These are phyloP conservation scores for Botryotinia narcissicola DNA, from an alignment of 2,329 filamentous ascomycete genomes.

Conservation along the genomic window DNA sequence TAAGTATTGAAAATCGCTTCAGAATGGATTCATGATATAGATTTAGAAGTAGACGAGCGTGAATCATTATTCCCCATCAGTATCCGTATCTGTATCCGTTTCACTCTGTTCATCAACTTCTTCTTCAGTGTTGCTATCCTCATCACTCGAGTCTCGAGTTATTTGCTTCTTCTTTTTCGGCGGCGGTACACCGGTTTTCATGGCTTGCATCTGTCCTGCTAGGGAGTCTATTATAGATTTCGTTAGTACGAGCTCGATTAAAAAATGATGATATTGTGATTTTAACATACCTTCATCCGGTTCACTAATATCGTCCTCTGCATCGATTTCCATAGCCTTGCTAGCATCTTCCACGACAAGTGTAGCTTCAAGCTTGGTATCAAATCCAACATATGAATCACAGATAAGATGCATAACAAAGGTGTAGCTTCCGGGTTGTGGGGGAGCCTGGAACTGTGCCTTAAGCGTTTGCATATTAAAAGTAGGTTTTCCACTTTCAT, in stretches of 20 bases:
- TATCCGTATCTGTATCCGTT: conserved; percentile 64
- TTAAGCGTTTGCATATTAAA: conserved; percentile 95
- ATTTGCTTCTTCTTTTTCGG: conserved; percentile 59
- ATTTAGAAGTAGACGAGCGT: background rate
- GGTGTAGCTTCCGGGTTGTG: conserved; percentile 86
- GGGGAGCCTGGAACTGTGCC: conserved; percentile 93
- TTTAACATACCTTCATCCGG: conserved; percentile 84
- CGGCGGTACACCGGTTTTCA: conserved; percentile 67
- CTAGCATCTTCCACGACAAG: conserved; percentile 84
- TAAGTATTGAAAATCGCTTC: background rate
- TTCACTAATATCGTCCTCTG: conserved; percentile 94
- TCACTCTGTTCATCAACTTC: conserved; percentile 60
- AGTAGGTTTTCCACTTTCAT: conserved; percentile 77
- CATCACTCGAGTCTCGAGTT: conserved; percentile 64
- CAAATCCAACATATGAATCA: conserved; percentile 93
- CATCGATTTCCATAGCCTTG: conserved; percentile 76
- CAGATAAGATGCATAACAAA: conserved; percentile 94
- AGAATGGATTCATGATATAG: background rate
- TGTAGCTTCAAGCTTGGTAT: conserved; percentile 86
- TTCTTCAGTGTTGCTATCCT: conserved; percentile 77
- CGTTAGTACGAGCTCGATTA: background rate
- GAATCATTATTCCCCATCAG: conserved; percentile 42
- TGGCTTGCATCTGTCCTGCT: conserved; percentile 84
- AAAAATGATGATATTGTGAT: background rate
- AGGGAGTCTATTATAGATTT: conserved; percentile 64